phyloP scores from a whole-genome alignment of 1,284 basidiomycete species.

The Cystobasidiaceae sp. region DNA sequence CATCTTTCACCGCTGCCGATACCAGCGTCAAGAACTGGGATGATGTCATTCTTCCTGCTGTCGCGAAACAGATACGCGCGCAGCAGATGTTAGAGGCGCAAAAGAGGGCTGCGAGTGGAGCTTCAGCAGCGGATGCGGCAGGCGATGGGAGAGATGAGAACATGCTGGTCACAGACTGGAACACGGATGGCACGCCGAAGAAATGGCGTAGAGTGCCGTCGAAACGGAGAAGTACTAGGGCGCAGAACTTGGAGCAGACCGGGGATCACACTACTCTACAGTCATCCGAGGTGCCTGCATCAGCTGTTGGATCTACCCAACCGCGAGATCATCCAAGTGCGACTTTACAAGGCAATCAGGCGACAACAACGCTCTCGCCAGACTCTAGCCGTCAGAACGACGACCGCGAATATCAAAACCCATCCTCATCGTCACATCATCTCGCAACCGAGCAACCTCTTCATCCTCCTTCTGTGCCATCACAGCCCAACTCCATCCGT shows the following conservation, averaged over 20 bases:
- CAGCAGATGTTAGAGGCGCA: conserved; percentile 10
- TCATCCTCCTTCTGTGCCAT: too few species aligned
- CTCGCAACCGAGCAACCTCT: too few species aligned
- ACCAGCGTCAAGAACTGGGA: conserved; percentile 8
- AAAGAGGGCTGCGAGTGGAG: not conserved
- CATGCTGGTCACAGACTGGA: conserved; percentile 16
- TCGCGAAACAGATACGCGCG: conserved; percentile 27
- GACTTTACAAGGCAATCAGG: too few species aligned
- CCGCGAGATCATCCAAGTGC: too few species aligned
- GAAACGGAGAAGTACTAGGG: not conserved
- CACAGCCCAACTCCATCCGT: too few species aligned
- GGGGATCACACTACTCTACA: not conserved
- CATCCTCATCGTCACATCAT: too few species aligned
- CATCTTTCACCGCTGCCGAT: not conserved
- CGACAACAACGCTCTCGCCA: too few species aligned
- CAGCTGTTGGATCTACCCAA: too few species aligned
- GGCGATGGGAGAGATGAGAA: not conserved
- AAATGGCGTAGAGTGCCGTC: conserved; percentile 8
- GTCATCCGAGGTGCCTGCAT: too few species aligned
- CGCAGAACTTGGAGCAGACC: not conserved
- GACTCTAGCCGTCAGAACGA: too few species aligned
- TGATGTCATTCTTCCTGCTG: conserved; percentile 26
- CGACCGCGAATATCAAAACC: too few species aligned
- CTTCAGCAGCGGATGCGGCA: not conserved
- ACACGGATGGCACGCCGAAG: conserved; percentile 14